Evolutionary conservation across 345 rosid genomes (phyloP), one percentile per base, ranked within the genome.

Genomic region (Eucalyptus polyanthemos): DNA sequence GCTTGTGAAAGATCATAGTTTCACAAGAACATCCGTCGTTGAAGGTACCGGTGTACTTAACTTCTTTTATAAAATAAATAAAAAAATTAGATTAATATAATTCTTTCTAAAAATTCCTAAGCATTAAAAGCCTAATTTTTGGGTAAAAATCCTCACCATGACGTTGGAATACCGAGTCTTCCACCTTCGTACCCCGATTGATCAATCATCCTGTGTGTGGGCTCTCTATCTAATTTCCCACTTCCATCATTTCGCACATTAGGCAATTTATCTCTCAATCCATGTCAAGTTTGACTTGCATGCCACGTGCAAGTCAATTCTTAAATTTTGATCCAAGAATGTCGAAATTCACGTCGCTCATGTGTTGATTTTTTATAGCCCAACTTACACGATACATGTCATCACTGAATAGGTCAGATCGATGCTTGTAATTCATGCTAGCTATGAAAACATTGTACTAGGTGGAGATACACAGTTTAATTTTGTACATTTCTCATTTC

Each of bases 351-450:
- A 40, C 14, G 4, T 19, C 0, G 27, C 80, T 14, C 0, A 2
- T 19, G 25, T 37, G 6, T 19, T 13, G 12, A 2, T 37, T 72
- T 72, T 10, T 40, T 37, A 34, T 6, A 37, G 14, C 8, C 45
- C 3, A 1, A 14, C 8, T 19, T 17, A 72, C 25, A 0, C 3
- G 21, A 17, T 7, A 11, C 11, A 72, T 34, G 24, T 9, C 44
- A 34, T 69, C 80, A 69, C 3, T 4, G 2, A 31, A 34, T 9
- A 31, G 1, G 24, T 34, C 7, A 19, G 0, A 34, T 1, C 24
- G 0, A 34, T 34, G 42, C 44, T 72, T 10, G 7, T 72, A 37
- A 37, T 19, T 19, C 3, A 2, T 19, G 14, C 7, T 19, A 10
- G 14, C 5, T 21, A 72, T 11, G 27, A 72, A 72, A 13, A 21